Evolutionary conservation across 306 rosid genomes (phyloP).

Genomic region (Phaseolus lunatus): DNA sequence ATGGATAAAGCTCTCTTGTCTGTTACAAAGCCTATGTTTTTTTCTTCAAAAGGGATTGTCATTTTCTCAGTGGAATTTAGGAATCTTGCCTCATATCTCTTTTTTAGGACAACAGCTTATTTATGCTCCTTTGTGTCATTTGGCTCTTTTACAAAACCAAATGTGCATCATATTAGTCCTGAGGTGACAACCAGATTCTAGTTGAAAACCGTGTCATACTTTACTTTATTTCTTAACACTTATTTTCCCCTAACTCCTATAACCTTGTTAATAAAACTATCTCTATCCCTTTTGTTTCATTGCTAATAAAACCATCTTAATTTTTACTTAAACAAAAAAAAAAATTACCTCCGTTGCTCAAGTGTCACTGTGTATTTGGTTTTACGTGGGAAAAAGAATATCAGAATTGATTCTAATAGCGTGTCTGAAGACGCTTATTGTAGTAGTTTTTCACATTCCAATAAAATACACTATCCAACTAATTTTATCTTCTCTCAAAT

Average conservation of each 20-base stretch:
- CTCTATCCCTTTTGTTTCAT: background rate
- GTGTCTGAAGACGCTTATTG: background rate
- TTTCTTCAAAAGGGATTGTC: conserved; percentile 38
- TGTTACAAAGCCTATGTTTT: conserved; percentile 37
- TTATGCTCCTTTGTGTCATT: conserved; percentile 29
- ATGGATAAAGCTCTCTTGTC: conserved; percentile 44
- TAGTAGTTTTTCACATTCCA: background rate
- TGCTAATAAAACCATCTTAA: background rate
- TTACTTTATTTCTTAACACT: background rate
- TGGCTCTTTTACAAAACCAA: conserved; percentile 21
- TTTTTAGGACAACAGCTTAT: conserved; percentile 33
- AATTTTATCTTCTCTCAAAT: background rate
- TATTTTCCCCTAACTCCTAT: background rate
- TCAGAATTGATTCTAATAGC: background rate
- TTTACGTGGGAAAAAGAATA: background rate
- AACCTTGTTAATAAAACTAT: background rate
- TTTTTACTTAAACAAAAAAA: background rate
- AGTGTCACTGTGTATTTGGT: background rate
- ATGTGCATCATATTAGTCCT: background rate
- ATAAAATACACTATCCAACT: background rate
- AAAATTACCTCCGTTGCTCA: background rate
- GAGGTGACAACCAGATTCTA: background rate
- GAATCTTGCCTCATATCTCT: conserved; percentile 39
- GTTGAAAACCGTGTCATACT: background rate
- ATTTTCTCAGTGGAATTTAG: conserved; percentile 50